Conservation (phyloP, 1,139 yeast species). For the Nakaseomyces sp. region DNA sequence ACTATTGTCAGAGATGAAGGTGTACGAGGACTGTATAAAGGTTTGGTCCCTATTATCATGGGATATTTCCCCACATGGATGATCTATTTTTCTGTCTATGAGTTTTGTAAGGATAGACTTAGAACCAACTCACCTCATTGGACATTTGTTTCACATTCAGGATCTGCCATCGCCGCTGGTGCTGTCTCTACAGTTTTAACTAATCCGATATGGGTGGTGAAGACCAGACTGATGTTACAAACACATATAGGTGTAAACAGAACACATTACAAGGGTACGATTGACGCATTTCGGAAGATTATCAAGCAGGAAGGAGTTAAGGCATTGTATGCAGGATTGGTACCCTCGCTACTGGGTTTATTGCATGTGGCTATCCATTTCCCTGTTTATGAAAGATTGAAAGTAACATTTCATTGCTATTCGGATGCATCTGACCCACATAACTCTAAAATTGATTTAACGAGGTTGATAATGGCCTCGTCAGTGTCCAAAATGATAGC, state of each 20-base stretch:
- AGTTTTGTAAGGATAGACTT: conserved; percentile 53
- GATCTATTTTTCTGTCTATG: conserved; percentile 86
- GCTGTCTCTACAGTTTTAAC: conserved; percentile 77
- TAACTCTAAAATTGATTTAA: conserved; percentile 25
- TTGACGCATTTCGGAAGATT: conserved; percentile 79
- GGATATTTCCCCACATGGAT: conserved; percentile 99
- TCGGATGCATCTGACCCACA: conserved; percentile 8
- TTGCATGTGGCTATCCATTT: conserved; percentile 94
- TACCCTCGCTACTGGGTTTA: conserved; percentile 84
- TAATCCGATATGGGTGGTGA: conserved; percentile 66
- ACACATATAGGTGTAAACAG: conserved; percentile 32
- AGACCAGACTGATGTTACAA: conserved; percentile 88
- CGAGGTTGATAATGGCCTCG: conserved; percentile 60
- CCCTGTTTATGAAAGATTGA: conserved; percentile 86
- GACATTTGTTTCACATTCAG: conserved; percentile 55
- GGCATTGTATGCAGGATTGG: conserved; percentile 84
- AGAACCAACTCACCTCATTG: conserved; percentile 34
- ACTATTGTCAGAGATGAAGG: conserved; percentile 73
- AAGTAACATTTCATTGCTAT: conserved; percentile 38
- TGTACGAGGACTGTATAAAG: conserved; percentile 73
- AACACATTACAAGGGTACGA: conserved; percentile 59
- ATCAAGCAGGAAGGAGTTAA: conserved; percentile 65
- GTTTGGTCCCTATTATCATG: conserved; percentile 78
- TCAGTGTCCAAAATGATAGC: conserved; percentile 84
- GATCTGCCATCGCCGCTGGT: conserved; percentile 86